phyloP scores from a whole-genome alignment of 163 green algal genomes.

The Chlamydomonas reinhardtii region DNA sequence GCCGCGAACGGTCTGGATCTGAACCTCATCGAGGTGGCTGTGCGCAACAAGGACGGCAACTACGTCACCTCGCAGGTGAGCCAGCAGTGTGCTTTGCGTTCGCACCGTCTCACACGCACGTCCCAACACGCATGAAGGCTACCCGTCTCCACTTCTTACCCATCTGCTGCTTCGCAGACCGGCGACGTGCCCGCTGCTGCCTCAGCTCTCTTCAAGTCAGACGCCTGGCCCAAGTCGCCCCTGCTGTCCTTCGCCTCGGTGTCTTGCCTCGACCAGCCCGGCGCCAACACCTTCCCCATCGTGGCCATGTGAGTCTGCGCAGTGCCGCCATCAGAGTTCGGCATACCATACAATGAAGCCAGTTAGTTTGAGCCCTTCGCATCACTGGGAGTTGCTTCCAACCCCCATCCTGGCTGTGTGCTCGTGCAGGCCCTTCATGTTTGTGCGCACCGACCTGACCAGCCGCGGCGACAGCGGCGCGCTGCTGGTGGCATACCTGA shows the following conservation, averaged over 20 bases:
- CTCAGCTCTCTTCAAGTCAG: slow-evolving; percentile 42
- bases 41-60: slow-evolving; percentile 39
- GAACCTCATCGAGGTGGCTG: slow-evolving; percentile 38
- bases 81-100: too few species aligned
- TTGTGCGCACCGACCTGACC: slow-evolving; percentile 43
- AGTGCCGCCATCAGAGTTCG: too few species aligned
- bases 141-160: too few species aligned
- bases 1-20: slow-evolving; percentile 31
- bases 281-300: slow-evolving; percentile 46
- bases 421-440: slow-evolving; percentile 34
- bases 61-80: slow-evolving; percentile 33
- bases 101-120: too few species aligned
- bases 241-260: slow-evolving; percentile 40
- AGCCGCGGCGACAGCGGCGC: slow-evolving; percentile 19
- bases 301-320: slow-evolving; percentile 15
- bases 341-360: too few species aligned
- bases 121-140: too few species aligned
- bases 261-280: slow-evolving; percentile 42
- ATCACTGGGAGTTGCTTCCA: too few species aligned
- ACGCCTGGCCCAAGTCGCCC: slow-evolving; percentile 44
- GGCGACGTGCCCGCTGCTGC: slow-evolving; percentile 39
- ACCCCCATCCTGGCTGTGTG: too few species aligned
- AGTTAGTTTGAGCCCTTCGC: too few species aligned
- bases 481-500: slow-evolving; percentile 30
- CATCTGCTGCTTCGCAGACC: background rate